Conservation (phyloP, 2,329 filamentous ascomycete genomes). For the Neurospora sp. region DNA sequence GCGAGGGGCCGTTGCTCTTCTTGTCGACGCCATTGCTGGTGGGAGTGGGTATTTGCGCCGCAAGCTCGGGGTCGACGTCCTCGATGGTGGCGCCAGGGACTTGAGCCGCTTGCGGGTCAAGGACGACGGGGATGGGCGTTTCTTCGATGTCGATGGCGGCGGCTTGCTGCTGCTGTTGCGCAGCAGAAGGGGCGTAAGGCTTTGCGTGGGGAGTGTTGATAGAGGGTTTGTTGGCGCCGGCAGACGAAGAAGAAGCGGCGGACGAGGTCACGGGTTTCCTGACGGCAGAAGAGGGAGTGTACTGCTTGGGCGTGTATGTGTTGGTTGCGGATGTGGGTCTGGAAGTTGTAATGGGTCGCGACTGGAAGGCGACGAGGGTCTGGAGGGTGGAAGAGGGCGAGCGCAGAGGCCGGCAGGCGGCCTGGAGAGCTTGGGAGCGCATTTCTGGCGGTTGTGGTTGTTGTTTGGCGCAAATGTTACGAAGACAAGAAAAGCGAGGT, state of each 20-base stretch:
- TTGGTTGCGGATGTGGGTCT: conserved; percentile 1
- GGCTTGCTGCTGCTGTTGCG: background rate
- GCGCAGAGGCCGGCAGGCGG: conserved; percentile 11
- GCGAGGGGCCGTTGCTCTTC: background rate
- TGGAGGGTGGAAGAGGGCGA: conserved; percentile 6
- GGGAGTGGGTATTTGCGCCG: conserved; percentile 11
- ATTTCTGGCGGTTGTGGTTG: conserved; percentile 10
- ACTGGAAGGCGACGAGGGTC: background rate
- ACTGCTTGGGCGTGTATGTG: background rate
- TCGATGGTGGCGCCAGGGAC: conserved; percentile 22
- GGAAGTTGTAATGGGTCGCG: background rate
- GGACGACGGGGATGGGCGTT: conserved; percentile 7
- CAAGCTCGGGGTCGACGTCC: conserved; percentile 22
- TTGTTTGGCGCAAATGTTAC: background rate
- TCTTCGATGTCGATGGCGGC: conserved; percentile 4
- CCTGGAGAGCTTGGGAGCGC: conserved; percentile 15
- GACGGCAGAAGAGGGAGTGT: background rate
- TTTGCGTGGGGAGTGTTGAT: background rate
- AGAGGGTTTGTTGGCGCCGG: background rate
- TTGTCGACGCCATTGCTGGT: conserved; percentile 11
- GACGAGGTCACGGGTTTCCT: background rate
- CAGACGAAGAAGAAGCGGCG: too few species aligned
- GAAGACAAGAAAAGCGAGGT: background rate
- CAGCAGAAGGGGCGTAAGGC: background rate
- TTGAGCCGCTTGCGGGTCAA: conserved; percentile 21